These are phyloP conservation scores for Umbelopsis sp. DNA, from an alignment of 192 early-diverging fungal species.

Conservation along the genomic window DNA sequence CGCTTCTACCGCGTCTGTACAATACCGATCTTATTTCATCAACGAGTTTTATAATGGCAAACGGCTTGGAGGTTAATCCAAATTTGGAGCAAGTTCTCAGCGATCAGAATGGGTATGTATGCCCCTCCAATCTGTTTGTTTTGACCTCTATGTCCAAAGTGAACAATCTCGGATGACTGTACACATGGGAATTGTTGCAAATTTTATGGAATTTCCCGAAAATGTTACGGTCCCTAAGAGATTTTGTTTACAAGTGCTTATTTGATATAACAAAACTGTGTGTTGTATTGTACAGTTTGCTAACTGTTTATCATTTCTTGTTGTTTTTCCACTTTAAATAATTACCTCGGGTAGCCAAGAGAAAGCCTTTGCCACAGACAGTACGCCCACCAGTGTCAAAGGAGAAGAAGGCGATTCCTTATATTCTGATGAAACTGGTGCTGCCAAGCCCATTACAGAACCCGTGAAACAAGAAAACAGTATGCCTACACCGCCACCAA, in stretches of 20 bases:
- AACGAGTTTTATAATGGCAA: slow-evolving; percentile 11
- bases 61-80: slow-evolving; percentile 12
- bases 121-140: neutral
- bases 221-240: neutral
- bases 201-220: neutral
- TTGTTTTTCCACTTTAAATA: neutral
- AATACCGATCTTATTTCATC: slow-evolving; percentile 11
- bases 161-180: neutral
- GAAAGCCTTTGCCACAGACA: slow-evolving; percentile 7
- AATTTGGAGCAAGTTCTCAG: slow-evolving; percentile 12
- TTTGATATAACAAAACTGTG: no score
- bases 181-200: neutral
- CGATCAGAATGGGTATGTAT: slow-evolving; percentile 20
- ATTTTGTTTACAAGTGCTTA: neutral
- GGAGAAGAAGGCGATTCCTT: slow-evolving; percentile 6
- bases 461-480: slow-evolving; percentile 11
- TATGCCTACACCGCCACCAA: slow-evolving; percentile 15
- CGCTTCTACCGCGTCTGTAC: slow-evolving; percentile 12
- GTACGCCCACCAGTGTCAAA: slow-evolving; percentile 5
- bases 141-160: neutral
- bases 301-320: neutral
- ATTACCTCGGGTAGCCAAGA: neutral
- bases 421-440: neutral
- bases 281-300: neutral
- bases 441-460: slow-evolving; percentile 13